phyloP scores from a whole-genome alignment of 495 filamentous ascomycete species.

The Neurospora intermedia region DNA sequence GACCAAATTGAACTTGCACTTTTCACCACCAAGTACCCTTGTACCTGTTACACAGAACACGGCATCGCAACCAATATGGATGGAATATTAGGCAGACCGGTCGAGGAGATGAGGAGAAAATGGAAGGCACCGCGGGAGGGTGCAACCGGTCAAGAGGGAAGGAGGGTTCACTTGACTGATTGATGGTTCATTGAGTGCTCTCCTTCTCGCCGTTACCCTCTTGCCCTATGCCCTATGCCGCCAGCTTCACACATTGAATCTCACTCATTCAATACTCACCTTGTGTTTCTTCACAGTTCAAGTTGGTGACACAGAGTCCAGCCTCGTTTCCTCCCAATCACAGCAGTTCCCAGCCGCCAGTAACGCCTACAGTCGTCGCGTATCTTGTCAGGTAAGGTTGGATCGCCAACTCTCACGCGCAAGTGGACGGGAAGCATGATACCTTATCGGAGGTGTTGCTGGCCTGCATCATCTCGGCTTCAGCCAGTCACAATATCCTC shows the following conservation, averaged over 20 bases:
- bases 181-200: background rate
- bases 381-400: background rate
- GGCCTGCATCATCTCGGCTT: background rate
- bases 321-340: background rate
- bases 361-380: background rate
- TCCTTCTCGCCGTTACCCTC: background rate
- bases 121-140: background rate
- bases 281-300: background rate
- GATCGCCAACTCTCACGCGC: background rate
- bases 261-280: background rate
- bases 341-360: background rate
- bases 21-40: background rate
- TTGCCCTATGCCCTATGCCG: background rate
- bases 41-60: background rate
- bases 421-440: background rate
- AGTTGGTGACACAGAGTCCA: background rate
- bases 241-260: background rate
- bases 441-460: background rate
- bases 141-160: background rate
- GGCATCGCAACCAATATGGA: background rate
- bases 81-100: background rate
- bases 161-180: background rate
- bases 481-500: background rate
- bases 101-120: background rate
- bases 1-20: background rate